Evolutionary conservation across 306 rosid species (phyloP), one percentile per base, ranked within the genome.

Genomic region (Bauhinia variegata): DNA sequence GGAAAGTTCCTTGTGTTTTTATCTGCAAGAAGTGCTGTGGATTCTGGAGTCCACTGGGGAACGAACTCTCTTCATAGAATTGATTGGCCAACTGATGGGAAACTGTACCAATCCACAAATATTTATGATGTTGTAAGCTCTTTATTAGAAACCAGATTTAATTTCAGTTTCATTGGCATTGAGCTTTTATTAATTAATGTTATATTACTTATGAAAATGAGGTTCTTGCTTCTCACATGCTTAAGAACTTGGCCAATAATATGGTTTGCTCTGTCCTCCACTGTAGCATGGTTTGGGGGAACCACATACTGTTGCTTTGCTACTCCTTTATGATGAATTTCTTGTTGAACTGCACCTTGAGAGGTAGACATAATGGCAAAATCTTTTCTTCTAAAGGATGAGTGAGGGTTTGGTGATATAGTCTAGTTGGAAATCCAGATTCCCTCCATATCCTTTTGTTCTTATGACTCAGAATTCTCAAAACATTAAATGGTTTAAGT

Each of bases 1-100:
- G 97, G 97, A 68, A 88, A 88, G 39, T 78, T 70, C 73, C 97
- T 93, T 57, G 75, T 86, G 67, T 90, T 93, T 85, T 65, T 90
- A 75, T 89, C 97, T 32, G 83, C 95, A 79, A 85, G 74, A 77
- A 74, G 80, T 60, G 79, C 95, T 47, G 98, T 93, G 82, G 91
- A 88, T 69, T 83, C 97, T 63, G 99, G 99, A 43, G 96, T 95
- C 36, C 99, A 90, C 76, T 75, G 71, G 66, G 89, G 95, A 15
- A 93, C 99, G 63, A 69, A 93, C 74, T 93, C 99, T 54, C 92
- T 93, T 79, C 96, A 93, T 83, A 88, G 91, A 85, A 83, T 89
- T 75, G 87, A 83, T 65, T 93, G 99, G 99, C 78, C 91, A 11
- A 62, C 64, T 7, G 87, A 89, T 73, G 58, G 68, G 47, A 55